These are phyloP conservation scores for Sphenostylis stenocarpa DNA, from an alignment of 306 rosid species.

Conservation along the genomic window DNA sequence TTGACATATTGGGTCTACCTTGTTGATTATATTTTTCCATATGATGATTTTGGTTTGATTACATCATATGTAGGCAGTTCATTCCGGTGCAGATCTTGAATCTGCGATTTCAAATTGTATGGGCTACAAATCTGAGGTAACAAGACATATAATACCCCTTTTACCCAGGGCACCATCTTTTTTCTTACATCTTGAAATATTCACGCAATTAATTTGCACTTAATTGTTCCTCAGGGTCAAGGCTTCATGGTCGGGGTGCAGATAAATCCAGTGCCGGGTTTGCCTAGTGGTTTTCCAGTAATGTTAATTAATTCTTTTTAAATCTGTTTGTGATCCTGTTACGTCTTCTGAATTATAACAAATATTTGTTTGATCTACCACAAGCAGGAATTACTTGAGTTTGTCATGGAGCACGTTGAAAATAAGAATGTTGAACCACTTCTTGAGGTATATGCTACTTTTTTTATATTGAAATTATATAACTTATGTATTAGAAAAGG, in stretches of 20 bases:
- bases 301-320: conserved; percentile 39
- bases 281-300: conserved; percentile 89
- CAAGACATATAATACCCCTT: conserved; percentile 19
- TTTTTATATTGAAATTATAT: background rate
- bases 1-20: conserved; percentile 27
- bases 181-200: conserved; percentile 32
- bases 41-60: conserved; percentile 20
- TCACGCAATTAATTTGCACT: conserved; percentile 21
- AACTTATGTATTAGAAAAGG: background rate
- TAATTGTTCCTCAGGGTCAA: conserved; percentile 72
- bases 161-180: conserved; percentile 12
- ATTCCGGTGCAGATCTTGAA: conserved; percentile 98
- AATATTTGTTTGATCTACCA: conserved; percentile 12
- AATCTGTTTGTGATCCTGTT: conserved; percentile 27
- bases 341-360: conserved; percentile 27
- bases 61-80: conserved; percentile 76
- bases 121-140: conserved; percentile 94
- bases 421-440: conserved; percentile 71
- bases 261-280: conserved; percentile 84
- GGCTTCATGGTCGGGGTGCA: conserved; percentile 99
- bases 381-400: conserved; percentile 65
- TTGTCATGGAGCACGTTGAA: conserved; percentile 78
- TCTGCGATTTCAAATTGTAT: conserved; percentile 81
- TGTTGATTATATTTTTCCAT: conserved; percentile 15
- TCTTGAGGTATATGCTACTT: conserved; percentile 67